A percentile compares a stretch with the other conserved stretches of the same genome.
These are phyloP conservation scores for Xylaria longipes DNA, from an alignment of 495 filamentous ascomycete species.

Conservation along the genomic window DNA sequence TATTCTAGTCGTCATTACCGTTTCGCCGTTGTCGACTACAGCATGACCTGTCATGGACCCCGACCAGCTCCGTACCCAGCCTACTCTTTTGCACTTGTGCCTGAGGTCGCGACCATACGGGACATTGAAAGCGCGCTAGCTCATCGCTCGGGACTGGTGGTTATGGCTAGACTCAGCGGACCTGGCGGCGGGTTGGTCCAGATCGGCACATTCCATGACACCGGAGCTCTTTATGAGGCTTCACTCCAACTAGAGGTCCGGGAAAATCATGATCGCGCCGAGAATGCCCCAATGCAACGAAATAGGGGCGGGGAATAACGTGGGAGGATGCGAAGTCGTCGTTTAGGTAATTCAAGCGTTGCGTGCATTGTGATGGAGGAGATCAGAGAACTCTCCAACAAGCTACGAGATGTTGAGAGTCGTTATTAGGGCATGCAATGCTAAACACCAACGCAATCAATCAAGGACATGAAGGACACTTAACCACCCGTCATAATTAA, in stretches of 20 bases:
- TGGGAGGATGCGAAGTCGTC: neutral
- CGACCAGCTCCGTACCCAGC: slow-evolving; percentile 5
- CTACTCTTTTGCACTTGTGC: slow-evolving; percentile 34
- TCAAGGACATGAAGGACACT: neutral
- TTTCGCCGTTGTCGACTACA: slow-evolving; percentile 38
- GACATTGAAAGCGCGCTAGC: slow-evolving; percentile 31
- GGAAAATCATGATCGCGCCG: slow-evolving; percentile 13
- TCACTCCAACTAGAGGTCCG: slow-evolving; percentile 37
- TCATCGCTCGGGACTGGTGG: slow-evolving; percentile 11
- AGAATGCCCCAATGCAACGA: neutral
- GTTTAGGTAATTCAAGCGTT: neutral
- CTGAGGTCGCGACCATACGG: slow-evolving; percentile 20
- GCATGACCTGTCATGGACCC: slow-evolving; percentile 2
- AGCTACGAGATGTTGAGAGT: neutral
- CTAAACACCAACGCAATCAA: neutral
- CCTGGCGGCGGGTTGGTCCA: slow-evolving; percentile 23
- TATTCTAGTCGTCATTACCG: slow-evolving; percentile 27
- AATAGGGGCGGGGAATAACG: neutral
- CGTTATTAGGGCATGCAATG: neutral
- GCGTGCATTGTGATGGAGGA: neutral
- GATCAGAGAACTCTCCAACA: neutral
- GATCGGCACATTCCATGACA: slow-evolving; percentile 16
- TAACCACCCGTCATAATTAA: neutral
- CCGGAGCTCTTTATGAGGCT: slow-evolving; percentile 22
- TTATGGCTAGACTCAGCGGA: slow-evolving; percentile 25